Conservation (phyloP, 805 yeast genomes). For the Candida alai region DNA sequence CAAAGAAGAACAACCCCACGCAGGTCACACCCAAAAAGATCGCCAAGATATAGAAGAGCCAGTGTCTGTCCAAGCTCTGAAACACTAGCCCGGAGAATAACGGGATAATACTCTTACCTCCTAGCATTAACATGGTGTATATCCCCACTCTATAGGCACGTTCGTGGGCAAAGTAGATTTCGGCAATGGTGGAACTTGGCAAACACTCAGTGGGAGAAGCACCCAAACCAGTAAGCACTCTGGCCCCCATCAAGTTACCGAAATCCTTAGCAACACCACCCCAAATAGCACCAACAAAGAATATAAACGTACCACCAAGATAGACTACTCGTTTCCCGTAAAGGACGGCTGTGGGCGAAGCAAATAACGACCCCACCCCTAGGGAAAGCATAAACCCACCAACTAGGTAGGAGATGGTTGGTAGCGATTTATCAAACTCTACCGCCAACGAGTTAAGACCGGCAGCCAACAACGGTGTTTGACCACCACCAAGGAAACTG, state of each 20-base stretch:
- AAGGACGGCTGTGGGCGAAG: conserved; percentile 54
- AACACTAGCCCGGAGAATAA: conserved; percentile 53
- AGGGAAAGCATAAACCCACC: conserved; percentile 57
- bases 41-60: conserved; percentile 59
- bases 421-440: conserved; percentile 41
- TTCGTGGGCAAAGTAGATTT: conserved; percentile 57
- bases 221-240: conserved; percentile 57
- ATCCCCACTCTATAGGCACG: conserved; percentile 58
- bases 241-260: conserved; percentile 52
- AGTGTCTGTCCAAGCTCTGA: conserved; percentile 46
- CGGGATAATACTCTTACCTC: conserved; percentile 60
- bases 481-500: conserved; percentile 60
- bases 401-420: conserved; percentile 48
- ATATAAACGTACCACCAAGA: conserved; percentile 43
- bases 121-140: conserved; percentile 54
- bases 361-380: conserved; percentile 55
- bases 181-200: conserved; percentile 59
- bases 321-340: conserved; percentile 59
- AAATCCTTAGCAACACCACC: conserved; percentile 48
- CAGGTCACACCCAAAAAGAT: conserved; percentile 48
- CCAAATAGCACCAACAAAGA: conserved; percentile 51
- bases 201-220: conserved; percentile 58
- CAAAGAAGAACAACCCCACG: conserved; percentile 46
- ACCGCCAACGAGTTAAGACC: conserved; percentile 40
- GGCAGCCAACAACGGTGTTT: conserved; percentile 57